Conservation (phyloP, 2,329 filamentous ascomycete genomes). For the Colletotrichum karsti region DNA sequence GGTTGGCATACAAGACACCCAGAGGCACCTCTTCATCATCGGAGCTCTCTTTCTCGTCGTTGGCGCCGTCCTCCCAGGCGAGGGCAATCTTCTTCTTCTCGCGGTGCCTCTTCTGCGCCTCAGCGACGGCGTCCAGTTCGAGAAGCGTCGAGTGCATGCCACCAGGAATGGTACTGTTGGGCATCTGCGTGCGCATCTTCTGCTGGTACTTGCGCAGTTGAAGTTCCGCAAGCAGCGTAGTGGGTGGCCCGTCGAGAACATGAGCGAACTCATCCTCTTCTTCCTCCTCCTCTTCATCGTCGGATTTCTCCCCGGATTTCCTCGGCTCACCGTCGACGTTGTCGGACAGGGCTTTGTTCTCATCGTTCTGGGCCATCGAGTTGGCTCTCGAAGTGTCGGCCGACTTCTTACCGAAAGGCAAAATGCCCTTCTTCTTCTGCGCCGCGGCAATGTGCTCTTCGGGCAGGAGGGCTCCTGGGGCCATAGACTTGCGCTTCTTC, state of each 20-base stretch:
- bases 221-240: slow-evolving; percentile 90
- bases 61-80: slow-evolving; percentile 82
- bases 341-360: slow-evolving; percentile 33
- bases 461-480: slow-evolving; percentile 36
- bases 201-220: slow-evolving; percentile 91
- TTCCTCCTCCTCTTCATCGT: slow-evolving; percentile 50
- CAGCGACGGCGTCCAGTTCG: slow-evolving; percentile 88
- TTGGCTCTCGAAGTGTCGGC: slow-evolving; percentile 25
- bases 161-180: slow-evolving; percentile 68
- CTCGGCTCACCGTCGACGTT: slow-evolving; percentile 38
- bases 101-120: slow-evolving; percentile 81
- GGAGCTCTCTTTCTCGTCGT: slow-evolving; percentile 52
- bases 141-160: slow-evolving; percentile 93
- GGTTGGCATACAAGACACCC: slow-evolving; percentile 77
- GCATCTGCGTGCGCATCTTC: slow-evolving; percentile 78
- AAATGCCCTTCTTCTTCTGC: slow-evolving; percentile 55
- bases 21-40: slow-evolving; percentile 90
- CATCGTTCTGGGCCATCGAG: slow-evolving; percentile 29
- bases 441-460: slow-evolving; percentile 31
- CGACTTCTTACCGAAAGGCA: slow-evolving; percentile 54
- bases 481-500: slow-evolving; percentile 51
- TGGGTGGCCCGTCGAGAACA: slow-evolving; percentile 74
- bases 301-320: slow-evolving; percentile 34
- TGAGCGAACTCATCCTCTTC: slow-evolving; percentile 37
- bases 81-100: slow-evolving; percentile 81